These are phyloP conservation scores for Leccinum incarnatum DNA, from an alignment of 768 basidiomycete species.

Conservation along the genomic window DNA sequence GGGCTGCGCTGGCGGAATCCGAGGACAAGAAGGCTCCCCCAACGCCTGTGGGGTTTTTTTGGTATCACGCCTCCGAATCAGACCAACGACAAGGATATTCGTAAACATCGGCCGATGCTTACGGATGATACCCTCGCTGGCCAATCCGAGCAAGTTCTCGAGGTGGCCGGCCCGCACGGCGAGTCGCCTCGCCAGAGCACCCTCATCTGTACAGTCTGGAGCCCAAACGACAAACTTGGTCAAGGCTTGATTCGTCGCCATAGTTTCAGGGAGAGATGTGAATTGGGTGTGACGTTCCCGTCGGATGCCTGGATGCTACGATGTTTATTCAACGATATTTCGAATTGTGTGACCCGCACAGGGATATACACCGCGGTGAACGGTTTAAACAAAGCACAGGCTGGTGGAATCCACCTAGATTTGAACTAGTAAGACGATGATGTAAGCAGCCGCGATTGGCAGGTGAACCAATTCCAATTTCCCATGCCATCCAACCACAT, in stretches of 20 bases:
- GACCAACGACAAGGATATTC: background rate
- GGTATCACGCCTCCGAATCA: conserved; percentile 9
- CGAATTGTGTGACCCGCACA: background rate
- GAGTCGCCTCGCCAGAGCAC: conserved; percentile 50
- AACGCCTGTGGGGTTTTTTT: conserved; percentile 37
- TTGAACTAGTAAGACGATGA: background rate
- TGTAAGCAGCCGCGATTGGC: conserved; percentile 3
- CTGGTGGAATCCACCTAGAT: background rate
- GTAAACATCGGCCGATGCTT: conserved; percentile 22
- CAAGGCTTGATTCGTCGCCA: conserved; percentile 17
- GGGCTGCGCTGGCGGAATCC: conserved; percentile 49
- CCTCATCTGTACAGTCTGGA: conserved; percentile 60
- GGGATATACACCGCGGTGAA: background rate
- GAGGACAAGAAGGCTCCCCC: conserved; percentile 56
- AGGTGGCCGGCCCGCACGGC: conserved; percentile 53
- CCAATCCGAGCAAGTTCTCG: conserved; percentile 36
- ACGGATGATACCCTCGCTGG: conserved; percentile 49
- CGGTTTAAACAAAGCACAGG: background rate
- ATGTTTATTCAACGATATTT: background rate
- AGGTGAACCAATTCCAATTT: conserved; percentile 4
- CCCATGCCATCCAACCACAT: background rate
- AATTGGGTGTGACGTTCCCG: background rate
- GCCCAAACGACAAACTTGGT: conserved; percentile 57
- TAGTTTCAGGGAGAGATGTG: conserved; percentile 2
- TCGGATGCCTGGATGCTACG: background rate